Base-by-base conservation (phyloP, 176 grass and related monocot genomes). In the Saccharum officinarum region DNA sequence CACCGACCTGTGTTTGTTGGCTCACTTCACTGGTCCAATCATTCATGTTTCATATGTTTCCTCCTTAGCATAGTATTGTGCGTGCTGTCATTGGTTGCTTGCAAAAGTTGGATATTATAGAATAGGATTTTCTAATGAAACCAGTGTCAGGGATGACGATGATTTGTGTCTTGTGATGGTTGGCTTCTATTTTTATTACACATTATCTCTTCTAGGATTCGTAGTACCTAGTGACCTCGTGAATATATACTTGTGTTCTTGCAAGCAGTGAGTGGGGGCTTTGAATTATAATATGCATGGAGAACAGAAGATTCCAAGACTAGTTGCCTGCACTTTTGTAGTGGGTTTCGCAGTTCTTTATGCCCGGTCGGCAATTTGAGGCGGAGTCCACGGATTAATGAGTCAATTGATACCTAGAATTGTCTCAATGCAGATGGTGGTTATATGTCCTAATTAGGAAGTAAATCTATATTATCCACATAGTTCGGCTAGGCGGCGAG, bases 401-500 rank as follows among this genome's bases (percentile, higher is more conserved):
- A 75, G n/a, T 74, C 75, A 18, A 62, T 54, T 8, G 5, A 87
- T 84, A 80, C 71, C 52, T 84, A 57, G 67, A 71, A 84, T 69
- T 77, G 61, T 80, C 77, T 77, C 80, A 81, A 84, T 71, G 52
- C 14, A 76, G 69, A 71, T 76, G 81, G 69, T 69, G 50, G 85
- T 57, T 17, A 81, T 33, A 36, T 64, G 70, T 80, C 42, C 26
- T 49, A 28, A 31, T 72, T 84, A 55, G 76, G 52, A 76, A 81
- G 22, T 84, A 71, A 42, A 84, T 84, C 52, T 81, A 81, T 71
- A 55, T 84, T 90, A 87, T n/a, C n/a, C n/a, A n/a, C n/a, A n/a
- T n/a, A n/a, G n/a, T n/a, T n/a, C n/a, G n/a, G n/a, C n/a, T n/a
- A n/a, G n/a, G n/a, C n/a, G n/a, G n/a, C n/a, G n/a, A n/a, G n/a